Base-by-base conservation (phyloP, 2,329 filamentous ascomycete species). In the Claviceps sp. region DNA sequence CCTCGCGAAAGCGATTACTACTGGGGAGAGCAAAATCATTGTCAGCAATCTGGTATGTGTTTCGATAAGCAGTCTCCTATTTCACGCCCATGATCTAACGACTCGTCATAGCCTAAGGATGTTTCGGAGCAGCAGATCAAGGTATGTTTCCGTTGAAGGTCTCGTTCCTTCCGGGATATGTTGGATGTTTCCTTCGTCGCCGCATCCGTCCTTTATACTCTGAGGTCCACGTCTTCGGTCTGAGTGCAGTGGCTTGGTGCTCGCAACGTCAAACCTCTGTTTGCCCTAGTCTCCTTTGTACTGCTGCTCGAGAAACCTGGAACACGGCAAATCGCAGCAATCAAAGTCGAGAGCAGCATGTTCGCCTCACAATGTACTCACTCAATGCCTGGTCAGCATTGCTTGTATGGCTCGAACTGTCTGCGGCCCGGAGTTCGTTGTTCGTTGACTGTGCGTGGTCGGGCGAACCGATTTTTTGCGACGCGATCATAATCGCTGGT, bases 91-190 rank as follows among this genome's bases (percentile, higher is more conserved):
- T 36, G 22, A 13, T 18, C 38, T 44, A 48, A 52, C 45, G 9
- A 9, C 14, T 45, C 22, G 16, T 34, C 9, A 26, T 30, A 97
- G 89, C 93, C 93, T 70, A 84, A 85, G 76, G 93, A 98, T 82
- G 89, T 98, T 72, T 88, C 83, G 74, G 91, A 97, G 80, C 76
- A 75, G 75, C 88, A 94, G 84, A 94, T 98, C 77, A 97, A 98
- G 93, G 93, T 98, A 98, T 94, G 93, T 98, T 89, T 86, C 89
- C 83, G 77, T 81, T 85, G 77, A 84, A 84, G 83, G 80, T 66
- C 70, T 73, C 68, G 71, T 66, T 72, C 76, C 81, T 75, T 78
- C 77, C 69, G 81, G 82, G 81, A 77, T 84, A 82, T 78, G 73
- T 78, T 85, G 81, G 82, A 79, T 80, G 74, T 70, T 61, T 66